These are phyloP conservation scores for Ceratobasidium sp. DNA, from an alignment of 1,284 basidiomycete species.

Conservation along the genomic window DNA sequence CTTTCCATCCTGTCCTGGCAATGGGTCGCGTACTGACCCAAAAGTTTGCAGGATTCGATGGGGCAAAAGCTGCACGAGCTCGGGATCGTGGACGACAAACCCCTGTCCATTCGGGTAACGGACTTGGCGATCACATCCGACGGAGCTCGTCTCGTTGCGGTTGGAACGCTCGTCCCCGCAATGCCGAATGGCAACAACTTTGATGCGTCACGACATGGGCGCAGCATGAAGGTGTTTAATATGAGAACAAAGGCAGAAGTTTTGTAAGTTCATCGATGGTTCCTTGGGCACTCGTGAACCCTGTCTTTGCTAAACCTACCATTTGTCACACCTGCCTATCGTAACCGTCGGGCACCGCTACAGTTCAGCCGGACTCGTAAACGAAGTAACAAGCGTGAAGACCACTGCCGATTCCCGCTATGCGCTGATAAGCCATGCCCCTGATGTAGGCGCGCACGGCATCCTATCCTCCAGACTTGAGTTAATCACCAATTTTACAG, in stretches of 20 bases:
- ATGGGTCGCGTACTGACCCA: background rate
- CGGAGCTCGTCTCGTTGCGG: conserved; percentile 82
- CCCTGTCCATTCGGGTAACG: conserved; percentile 86
- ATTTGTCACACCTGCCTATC: background rate
- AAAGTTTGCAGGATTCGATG: conserved; percentile 29
- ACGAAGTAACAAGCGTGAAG: conserved; percentile 89
- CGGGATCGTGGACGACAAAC: conserved; percentile 53
- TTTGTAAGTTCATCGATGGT: conserved; percentile 52
- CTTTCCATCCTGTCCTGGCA: background rate
- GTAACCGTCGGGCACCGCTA: conserved; percentile 9
- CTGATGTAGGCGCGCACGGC: conserved; percentile 72
- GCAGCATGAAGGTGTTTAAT: conserved; percentile 72
- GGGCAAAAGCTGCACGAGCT: conserved; percentile 41
- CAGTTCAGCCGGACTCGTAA: conserved; percentile 73
- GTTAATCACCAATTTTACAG: conserved; percentile 60
- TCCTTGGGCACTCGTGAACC: conserved; percentile 32
- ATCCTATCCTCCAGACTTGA: background rate
- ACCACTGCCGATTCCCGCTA: conserved; percentile 89
- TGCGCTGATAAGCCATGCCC: conserved; percentile 88
- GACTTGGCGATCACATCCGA: conserved; percentile 92
- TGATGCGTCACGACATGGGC: conserved; percentile 23
- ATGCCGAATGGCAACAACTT: conserved; percentile 31
- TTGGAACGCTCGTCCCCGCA: conserved; percentile 73
- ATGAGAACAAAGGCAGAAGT: conserved; percentile 64
- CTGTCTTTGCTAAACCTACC: conserved; percentile 33